Evolutionary conservation across 768 basidiomycete genomes (phyloP).

Genomic region (Rhodotorula taiwanensis): DNA sequence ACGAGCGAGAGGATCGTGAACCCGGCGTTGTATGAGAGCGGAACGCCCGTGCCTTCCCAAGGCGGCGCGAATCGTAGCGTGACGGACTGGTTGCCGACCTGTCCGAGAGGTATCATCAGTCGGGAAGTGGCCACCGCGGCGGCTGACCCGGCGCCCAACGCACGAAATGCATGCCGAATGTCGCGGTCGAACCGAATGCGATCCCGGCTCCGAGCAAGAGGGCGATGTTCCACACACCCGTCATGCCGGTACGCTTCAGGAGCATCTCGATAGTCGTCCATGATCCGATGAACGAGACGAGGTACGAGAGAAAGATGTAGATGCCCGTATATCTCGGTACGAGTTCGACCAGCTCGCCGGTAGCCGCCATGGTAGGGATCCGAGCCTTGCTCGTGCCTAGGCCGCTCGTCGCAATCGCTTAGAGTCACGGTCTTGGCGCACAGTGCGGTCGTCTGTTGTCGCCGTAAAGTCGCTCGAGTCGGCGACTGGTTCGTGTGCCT

Average conservation of each 20-base stretch:
- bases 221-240: constrained; percentile 18
- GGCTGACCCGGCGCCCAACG: background rate
- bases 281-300: constrained; percentile 19
- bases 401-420: too few species aligned
- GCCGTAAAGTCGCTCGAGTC: too few species aligned
- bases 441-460: too few species aligned
- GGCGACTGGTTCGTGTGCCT: too few species aligned
- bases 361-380: too few species aligned
- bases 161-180: constrained; percentile 37
- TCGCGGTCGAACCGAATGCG: constrained; percentile 30
- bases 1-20: constrained; percentile 32
- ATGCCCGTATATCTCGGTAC: constrained; percentile 13
- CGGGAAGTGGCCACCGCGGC: too few species aligned
- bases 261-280: constrained; percentile 35
- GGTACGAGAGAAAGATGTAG: constrained; percentile 26
- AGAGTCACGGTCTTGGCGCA: too few species aligned
- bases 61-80: constrained; percentile 20
- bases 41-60: constrained; percentile 14
- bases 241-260: constrained; percentile 18
- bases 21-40: constrained; percentile 23
- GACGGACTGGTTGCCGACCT: constrained; percentile 33
- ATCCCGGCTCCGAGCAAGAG: constrained; percentile 25
- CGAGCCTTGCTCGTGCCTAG: too few species aligned
- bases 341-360: too few species aligned
- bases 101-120: background rate